Evolutionary conservation across 192 early-diverging fungal genomes (phyloP).

Genomic region (Entomortierella lignicola): DNA sequence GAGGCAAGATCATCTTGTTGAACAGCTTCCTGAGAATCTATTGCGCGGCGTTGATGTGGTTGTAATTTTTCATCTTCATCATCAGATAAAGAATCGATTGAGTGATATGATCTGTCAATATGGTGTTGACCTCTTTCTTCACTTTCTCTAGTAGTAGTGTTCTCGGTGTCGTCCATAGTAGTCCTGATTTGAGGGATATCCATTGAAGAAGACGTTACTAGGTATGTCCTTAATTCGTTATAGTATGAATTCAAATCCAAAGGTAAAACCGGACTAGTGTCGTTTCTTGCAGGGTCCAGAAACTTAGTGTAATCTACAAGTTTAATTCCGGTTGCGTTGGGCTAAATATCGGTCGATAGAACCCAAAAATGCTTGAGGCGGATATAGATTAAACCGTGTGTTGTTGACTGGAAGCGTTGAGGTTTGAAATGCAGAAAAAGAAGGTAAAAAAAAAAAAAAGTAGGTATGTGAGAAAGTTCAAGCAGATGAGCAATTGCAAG

Average conservation of each 20-base stretch:
- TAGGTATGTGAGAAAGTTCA: no score
- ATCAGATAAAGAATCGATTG: background rate
- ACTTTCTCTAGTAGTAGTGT: background rate
- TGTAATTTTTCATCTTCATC: conserved; percentile 26
- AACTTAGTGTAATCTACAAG: no score
- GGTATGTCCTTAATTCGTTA: background rate
- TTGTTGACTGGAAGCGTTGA: no score
- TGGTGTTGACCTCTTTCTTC: background rate
- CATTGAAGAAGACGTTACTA: conserved; percentile 1
- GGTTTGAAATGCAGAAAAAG: no score
- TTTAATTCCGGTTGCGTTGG: no score
- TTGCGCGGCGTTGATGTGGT: conserved; percentile 35
- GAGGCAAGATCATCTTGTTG: conserved; percentile 15
- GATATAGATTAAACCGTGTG: no score
- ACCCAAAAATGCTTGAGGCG: no score
- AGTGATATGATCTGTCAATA: background rate
- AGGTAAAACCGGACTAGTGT: background rate
- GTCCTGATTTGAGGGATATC: conserved; percentile 31
- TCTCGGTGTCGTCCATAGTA: conserved; percentile 16
- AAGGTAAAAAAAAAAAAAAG: no score
- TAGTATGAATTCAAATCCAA: conserved; percentile 9
- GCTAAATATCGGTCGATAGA: no score
- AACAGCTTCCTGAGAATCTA: conserved; percentile 21
- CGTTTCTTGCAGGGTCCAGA: background rate
- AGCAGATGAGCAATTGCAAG: no score